These are phyloP conservation scores for Boletellus dicymbophilus DNA, from an alignment of 1,284 basidiomycete genomes.

Conservation along the genomic window DNA sequence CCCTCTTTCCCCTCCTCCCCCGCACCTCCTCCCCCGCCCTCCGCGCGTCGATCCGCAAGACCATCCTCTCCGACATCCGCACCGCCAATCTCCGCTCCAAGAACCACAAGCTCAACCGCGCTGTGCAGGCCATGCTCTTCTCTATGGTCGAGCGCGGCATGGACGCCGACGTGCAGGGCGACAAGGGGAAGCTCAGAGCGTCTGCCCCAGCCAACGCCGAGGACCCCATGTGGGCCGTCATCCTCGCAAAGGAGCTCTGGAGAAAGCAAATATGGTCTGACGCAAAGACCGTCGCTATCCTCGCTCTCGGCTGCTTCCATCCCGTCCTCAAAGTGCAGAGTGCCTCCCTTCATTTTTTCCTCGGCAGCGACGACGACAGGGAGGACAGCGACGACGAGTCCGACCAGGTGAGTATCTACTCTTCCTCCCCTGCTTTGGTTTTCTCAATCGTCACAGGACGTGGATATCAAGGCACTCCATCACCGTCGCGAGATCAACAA, in stretches of 20 bases:
- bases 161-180: constrained; percentile 75
- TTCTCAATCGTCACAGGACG: constrained; percentile 41
- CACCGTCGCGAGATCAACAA: constrained; percentile 90
- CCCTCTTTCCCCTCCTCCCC: constrained; percentile 92
- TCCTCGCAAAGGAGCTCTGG: constrained; percentile 95
- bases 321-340: constrained; percentile 95
- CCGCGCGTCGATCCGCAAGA: constrained; percentile 87
- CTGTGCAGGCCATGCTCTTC: constrained; percentile 96
- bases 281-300: constrained; percentile 91
- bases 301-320: constrained; percentile 92
- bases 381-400: constrained; percentile 74
- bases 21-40: constrained; percentile 86
- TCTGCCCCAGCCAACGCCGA: constrained; percentile 55
- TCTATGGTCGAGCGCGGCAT: constrained; percentile 94
- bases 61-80: constrained; percentile 94
- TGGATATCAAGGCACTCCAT: constrained; percentile 73
- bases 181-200: constrained; percentile 75
- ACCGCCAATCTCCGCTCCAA: constrained; percentile 89
- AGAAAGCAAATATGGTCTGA: constrained; percentile 94
- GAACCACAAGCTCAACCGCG: constrained; percentile 96
- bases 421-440: background rate
- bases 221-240: constrained; percentile 98
- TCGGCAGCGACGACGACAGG: constrained; percentile 77
- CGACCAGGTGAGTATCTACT: constrained; percentile 51
- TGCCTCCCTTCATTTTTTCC: constrained; percentile 97